Conservation (phyloP, 73 alveolate genomes). For the Tetrahymena borealis region DNA sequence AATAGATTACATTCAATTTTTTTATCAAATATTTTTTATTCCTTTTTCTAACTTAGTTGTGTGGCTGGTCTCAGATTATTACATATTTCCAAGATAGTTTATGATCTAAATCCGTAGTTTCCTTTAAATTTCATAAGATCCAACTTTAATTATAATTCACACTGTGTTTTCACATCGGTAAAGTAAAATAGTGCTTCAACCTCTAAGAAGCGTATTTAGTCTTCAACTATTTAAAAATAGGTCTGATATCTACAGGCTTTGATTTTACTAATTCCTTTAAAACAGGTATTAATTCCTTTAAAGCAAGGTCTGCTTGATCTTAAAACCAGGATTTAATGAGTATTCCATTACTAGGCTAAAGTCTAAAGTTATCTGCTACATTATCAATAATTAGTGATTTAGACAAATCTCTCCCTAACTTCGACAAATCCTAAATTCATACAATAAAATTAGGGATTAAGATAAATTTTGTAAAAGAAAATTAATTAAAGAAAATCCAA, state of each 20-base stretch:
- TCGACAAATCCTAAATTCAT: constrained; percentile 85
- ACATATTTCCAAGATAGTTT: no score
- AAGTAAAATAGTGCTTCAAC: background rate
- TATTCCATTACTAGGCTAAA: constrained; percentile 92
- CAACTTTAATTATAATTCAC: no score
- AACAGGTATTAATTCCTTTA: constrained; percentile 79
- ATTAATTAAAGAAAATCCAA: no score
- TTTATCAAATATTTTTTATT: no score
- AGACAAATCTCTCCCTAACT: constrained; percentile 92
- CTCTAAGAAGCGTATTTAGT: background rate
- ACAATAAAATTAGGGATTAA: constrained; percentile 67
- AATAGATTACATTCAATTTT: no score
- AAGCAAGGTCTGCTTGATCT: constrained; percentile 81
- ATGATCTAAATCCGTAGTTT: no score
- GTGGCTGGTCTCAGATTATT: no score
- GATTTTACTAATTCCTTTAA: constrained; percentile 71
- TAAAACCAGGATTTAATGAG: constrained; percentile 90
- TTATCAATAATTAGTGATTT: constrained; percentile 88
- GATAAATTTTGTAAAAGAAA: no score
- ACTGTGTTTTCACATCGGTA: no score
- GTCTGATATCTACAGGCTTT: constrained; percentile 85
- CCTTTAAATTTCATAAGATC: no score
- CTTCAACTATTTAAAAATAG: constrained; percentile 54
- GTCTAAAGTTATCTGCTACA: constrained; percentile 90
- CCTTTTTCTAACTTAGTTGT: no score